phyloP scores from a whole-genome alignment of 1,284 basidiomycete species.

The Serendipita sp. region DNA sequence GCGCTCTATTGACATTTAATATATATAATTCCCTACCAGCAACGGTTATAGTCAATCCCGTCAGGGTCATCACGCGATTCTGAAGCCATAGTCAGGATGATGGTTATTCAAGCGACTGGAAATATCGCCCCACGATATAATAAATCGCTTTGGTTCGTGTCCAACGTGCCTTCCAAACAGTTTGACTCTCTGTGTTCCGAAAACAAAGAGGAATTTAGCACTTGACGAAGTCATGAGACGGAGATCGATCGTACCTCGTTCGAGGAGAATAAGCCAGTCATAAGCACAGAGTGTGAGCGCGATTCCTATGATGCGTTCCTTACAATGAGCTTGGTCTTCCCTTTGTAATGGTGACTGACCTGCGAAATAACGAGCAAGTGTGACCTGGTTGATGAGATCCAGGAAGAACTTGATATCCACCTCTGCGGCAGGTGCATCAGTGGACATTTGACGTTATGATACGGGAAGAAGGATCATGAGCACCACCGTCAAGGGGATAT shows the following conservation, averaged over 20 bases:
- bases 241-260: neutral
- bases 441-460: neutral
- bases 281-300: neutral
- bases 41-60: neutral
- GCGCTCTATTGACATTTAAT: neutral
- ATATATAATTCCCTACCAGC: neutral
- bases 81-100: neutral
- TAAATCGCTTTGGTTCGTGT: neutral
- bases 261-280: neutral
- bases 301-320: neutral
- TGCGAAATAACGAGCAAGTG: neutral
- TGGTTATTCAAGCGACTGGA: neutral
- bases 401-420: neutral
- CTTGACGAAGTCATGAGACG: neutral
- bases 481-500: no score
- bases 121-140: neutral
- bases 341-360: neutral
- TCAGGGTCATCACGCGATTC: neutral
- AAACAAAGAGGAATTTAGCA: neutral
- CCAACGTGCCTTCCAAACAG: conserved; percentile 1
- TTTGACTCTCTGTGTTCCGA: neutral
- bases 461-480: no score
- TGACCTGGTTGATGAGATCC: neutral
- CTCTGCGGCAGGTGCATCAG: neutral
- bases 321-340: neutral